Evolutionary conservation across 1,284 basidiomycete genomes (phyloP).

Genomic region (Cryptococcus neoformans): DNA sequence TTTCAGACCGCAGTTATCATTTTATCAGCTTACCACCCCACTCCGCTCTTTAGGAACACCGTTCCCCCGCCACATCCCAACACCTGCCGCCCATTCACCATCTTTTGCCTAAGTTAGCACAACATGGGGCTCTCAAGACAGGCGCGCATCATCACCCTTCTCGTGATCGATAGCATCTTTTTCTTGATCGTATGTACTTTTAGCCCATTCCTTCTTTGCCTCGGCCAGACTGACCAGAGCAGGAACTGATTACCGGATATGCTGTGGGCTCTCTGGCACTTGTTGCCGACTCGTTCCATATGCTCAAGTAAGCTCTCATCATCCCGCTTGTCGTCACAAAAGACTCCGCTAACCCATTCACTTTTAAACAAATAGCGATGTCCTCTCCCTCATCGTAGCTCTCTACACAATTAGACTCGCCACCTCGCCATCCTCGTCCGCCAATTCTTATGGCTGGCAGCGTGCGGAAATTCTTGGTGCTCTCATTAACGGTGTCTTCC

Average conservation of each 20-base stretch:
- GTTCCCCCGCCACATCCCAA: too few relatives aligned
- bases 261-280: constrained; percentile 91
- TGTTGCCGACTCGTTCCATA: constrained; percentile 97
- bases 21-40: too few relatives aligned
- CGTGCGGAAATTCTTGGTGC: constrained; percentile 97
- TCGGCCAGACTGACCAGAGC: constrained; percentile 1
- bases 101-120: background rate
- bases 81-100: too few relatives aligned
- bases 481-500: constrained; percentile 93
- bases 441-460: constrained; percentile 68
- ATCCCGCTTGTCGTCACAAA: too few relatives aligned
- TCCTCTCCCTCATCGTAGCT: constrained; percentile 91
- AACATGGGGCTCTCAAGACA: constrained; percentile 65
- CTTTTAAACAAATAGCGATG: constrained; percentile 63
- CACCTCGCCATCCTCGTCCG: constrained; percentile 37
- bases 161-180: constrained; percentile 83
- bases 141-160: constrained; percentile 71
- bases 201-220: background rate
- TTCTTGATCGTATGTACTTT: constrained; percentile 72
- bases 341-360: background rate
- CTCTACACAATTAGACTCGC: constrained; percentile 92
- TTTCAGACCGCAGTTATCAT: too few relatives aligned
- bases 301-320: constrained; percentile 72
- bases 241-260: constrained; percentile 64
- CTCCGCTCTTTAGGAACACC: too few relatives aligned